phyloP scores from a whole-genome alignment of 768 basidiomycete genomes.

The Russula griseocarnosa region DNA sequence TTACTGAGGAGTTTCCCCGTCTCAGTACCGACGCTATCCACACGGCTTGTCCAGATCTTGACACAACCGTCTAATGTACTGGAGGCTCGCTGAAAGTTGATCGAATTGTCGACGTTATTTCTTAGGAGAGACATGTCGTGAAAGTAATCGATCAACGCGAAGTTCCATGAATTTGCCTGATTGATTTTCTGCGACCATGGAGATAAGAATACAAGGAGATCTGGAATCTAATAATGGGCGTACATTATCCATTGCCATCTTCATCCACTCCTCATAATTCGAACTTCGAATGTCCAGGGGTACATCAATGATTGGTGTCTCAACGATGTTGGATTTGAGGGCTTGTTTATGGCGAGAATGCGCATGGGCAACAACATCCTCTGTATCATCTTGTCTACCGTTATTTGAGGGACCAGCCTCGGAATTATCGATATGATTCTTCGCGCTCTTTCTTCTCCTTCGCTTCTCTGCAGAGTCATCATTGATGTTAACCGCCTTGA shows the following conservation, averaged over 20 bases:
- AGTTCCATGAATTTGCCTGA: slow-evolving; percentile 94
- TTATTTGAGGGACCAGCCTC: slow-evolving; percentile 55
- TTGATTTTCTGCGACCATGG: slow-evolving; percentile 89
- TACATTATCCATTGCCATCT: slow-evolving; percentile 98
- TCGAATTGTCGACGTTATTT: slow-evolving; percentile 89
- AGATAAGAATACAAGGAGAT: slow-evolving; percentile 22
- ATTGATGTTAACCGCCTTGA: slow-evolving; percentile 54
- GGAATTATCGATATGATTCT: slow-evolving; percentile 49
- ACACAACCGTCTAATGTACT: slow-evolving; percentile 98
- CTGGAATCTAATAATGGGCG: slow-evolving; percentile 3
- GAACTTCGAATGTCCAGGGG: slow-evolving; percentile 83
- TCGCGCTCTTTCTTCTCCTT: slow-evolving; percentile 72
- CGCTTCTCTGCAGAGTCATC: slow-evolving; percentile 88
- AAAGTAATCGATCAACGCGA: slow-evolving; percentile 97
- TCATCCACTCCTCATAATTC: slow-evolving; percentile 99
- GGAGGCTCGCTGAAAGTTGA: slow-evolving; percentile 98
- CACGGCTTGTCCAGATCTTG: slow-evolving; percentile 98
- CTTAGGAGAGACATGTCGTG: slow-evolving; percentile 95
- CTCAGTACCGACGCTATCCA: slow-evolving; percentile 95
- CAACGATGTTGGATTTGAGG: slow-evolving; percentile 52
- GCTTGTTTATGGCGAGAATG: slow-evolving; percentile 53
- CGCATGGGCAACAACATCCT: slow-evolving; percentile 37
- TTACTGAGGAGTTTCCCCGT: slow-evolving; percentile 94
- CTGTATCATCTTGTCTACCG: slow-evolving; percentile 39
- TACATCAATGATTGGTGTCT: slow-evolving; percentile 55